Evolutionary conservation across 208 protist species (phyloP).

Genomic region (Wallacemonas sp.): DNA sequence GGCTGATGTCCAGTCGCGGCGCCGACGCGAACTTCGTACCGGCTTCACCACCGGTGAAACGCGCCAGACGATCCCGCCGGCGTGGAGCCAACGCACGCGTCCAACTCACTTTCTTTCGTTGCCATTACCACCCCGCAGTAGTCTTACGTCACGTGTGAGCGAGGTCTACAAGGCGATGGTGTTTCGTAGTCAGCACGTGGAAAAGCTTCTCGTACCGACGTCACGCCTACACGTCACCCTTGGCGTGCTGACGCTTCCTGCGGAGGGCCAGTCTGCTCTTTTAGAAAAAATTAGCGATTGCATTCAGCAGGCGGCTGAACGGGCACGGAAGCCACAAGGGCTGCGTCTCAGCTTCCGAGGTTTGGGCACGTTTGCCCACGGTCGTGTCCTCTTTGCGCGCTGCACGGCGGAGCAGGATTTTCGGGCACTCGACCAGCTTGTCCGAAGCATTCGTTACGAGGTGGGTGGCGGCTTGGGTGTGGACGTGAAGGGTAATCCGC

Average conservation of each 20-base stretch:
- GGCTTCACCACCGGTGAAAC: constrained; percentile 78
- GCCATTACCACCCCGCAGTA: constrained; percentile 61
- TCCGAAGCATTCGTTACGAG: constrained; percentile 50
- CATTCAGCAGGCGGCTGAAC: constrained; percentile 44
- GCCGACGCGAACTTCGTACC: constrained; percentile 75
- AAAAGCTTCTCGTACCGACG: constrained; percentile 64
- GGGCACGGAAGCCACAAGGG: constrained; percentile 33
- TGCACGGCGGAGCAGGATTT: constrained; percentile 67
- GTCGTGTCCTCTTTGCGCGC: constrained; percentile 79
- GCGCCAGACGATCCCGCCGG: constrained; percentile 63
- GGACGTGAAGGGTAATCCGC: constrained; percentile 86
- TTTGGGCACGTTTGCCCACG: constrained; percentile 76
- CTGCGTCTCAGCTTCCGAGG: constrained; percentile 79
- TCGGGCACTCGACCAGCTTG: constrained; percentile 49
- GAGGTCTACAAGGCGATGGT: constrained; percentile 74
- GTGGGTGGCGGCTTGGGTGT: constrained; percentile 56
- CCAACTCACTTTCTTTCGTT: constrained; percentile 88
- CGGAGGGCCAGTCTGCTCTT: constrained; percentile 16
- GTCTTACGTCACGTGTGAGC: constrained; percentile 54
- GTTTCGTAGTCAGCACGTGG: constrained; percentile 56
- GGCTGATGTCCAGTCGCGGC: constrained; percentile 74
- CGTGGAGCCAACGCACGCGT: constrained; percentile 52
- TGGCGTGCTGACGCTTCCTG: constrained; percentile 67
- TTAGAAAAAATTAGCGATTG: constrained; percentile 37
- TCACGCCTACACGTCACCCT: constrained; percentile 81